These are phyloP conservation scores for Pseudocercospora fijiensis DNA, from an alignment of 2,329 filamentous ascomycete genomes.

Conservation along the genomic window DNA sequence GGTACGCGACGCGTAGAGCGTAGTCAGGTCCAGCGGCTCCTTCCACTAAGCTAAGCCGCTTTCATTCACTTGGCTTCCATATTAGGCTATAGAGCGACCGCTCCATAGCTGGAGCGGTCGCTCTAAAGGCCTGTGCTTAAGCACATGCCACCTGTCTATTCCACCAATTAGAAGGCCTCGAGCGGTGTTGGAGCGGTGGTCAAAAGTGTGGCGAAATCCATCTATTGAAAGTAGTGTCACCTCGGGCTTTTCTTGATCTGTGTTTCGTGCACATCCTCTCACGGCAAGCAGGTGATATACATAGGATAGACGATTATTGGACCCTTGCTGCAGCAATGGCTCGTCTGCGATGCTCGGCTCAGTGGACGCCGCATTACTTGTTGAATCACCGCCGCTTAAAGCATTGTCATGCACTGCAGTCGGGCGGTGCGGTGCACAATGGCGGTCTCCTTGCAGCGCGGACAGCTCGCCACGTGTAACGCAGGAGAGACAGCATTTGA, in stretches of 20 bases:
- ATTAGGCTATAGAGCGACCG: background rate
- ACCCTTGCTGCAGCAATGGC: background rate
- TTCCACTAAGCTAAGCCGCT: background rate
- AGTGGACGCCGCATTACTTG: background rate
- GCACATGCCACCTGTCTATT: too few relatives aligned
- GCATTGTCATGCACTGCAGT: background rate
- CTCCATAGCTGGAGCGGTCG: too few relatives aligned
- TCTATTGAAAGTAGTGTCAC: background rate
- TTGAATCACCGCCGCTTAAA: background rate
- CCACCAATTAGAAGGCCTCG: too few relatives aligned
- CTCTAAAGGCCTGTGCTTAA: too few relatives aligned
- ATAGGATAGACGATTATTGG: background rate
- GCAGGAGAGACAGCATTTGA: background rate
- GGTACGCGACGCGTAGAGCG: background rate
- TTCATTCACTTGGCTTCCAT: background rate
- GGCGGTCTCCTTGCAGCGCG: background rate
- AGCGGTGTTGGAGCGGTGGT: too few relatives aligned
- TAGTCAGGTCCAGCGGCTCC: background rate
- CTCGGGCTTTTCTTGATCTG: background rate
- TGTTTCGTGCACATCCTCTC: background rate
- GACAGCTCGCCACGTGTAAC: slow-evolving; percentile 2
- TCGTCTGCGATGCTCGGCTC: background rate
- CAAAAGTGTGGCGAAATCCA: too few relatives aligned
- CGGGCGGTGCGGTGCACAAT: background rate
- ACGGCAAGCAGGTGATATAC: background rate